Conservation (phyloP, 768 basidiomycete genomes). For the Podaxis sp. region DNA sequence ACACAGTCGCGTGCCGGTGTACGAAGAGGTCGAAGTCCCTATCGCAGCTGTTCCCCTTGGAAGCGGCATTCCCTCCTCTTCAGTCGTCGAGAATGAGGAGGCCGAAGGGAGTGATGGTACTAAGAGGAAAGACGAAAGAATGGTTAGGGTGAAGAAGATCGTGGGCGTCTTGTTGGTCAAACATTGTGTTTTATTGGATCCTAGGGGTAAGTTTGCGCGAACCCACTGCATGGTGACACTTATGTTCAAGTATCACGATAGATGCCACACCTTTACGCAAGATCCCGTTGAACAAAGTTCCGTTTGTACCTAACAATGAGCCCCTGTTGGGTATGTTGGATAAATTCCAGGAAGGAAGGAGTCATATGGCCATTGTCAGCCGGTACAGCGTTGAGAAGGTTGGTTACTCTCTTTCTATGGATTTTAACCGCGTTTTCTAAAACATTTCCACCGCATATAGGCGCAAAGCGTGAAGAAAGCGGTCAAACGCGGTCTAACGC, state of each 20-base stretch:
- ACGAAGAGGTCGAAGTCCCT: constrained; percentile 71
- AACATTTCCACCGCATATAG: constrained; percentile 23
- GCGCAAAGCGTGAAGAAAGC: constrained; percentile 82
- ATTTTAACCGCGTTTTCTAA: neutral
- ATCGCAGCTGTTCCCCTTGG: constrained; percentile 30
- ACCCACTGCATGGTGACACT: no score
- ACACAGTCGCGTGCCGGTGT: constrained; percentile 83
- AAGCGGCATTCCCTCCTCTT: neutral
- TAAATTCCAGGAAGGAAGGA: constrained; percentile 86
- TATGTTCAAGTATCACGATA: constrained; percentile 25
- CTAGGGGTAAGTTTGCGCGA: constrained; percentile 52
- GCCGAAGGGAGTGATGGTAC: neutral
- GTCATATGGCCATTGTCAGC: constrained; percentile 90
- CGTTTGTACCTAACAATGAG: constrained; percentile 84
- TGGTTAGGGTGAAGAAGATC: constrained; percentile 73
- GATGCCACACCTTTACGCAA: constrained; percentile 83
- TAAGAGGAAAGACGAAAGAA: constrained; percentile 22
- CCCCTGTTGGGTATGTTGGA: constrained; percentile 83
- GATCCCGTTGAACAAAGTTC: constrained; percentile 84
- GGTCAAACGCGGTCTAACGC: constrained; percentile 77
- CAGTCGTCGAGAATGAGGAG: neutral
- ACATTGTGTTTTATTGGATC: constrained; percentile 85
- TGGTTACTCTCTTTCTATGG: neutral
- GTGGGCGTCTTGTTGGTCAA: constrained; percentile 87
- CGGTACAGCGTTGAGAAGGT: constrained; percentile 70